Percentiles rank a stretch among this genome's conserved stretches.
phyloP scores from a whole-genome alignment of 2,329 filamentous ascomycete species.

The Xylariales sp. region DNA sequence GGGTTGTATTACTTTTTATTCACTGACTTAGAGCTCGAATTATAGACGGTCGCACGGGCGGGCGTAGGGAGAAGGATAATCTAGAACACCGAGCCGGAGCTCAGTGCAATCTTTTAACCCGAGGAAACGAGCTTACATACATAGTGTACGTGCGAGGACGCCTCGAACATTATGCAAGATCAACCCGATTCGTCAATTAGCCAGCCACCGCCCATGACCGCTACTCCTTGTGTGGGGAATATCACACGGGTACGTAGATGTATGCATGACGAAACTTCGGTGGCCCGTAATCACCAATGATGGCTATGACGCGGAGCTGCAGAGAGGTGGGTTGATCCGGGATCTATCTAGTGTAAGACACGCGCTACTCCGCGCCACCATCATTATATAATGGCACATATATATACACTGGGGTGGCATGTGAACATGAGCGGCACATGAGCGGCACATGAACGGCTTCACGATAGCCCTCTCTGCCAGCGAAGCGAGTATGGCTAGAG shows the following conservation, averaged over 20 bases:
- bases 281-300: not conserved
- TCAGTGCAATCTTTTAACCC: not conserved
- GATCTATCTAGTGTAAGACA: not conserved
- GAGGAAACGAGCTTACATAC: not conserved
- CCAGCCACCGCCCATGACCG: not conserved
- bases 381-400: not conserved
- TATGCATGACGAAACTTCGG: conserved; percentile 11
- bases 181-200: conserved; percentile 6
- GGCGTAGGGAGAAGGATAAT: not conserved
- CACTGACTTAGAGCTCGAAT: no score
- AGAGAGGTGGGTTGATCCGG: conserved; percentile 8
- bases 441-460: not conserved
- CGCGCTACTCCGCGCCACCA: not conserved
- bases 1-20: no score
- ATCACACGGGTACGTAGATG: not conserved
- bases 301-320: conserved; percentile 14
- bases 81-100: not conserved
- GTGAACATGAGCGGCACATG: no score
- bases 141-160: not conserved
- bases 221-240: no score
- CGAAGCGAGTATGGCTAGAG: not conserved
- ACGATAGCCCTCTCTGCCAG: not conserved
- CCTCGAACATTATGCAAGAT: not conserved
- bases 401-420: not conserved
- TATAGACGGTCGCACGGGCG: no score